Evolutionary conservation across 139 green algal species (phyloP), one percentile per base, ranked within the genome.

Genomic region (Microglena sp.): DNA sequence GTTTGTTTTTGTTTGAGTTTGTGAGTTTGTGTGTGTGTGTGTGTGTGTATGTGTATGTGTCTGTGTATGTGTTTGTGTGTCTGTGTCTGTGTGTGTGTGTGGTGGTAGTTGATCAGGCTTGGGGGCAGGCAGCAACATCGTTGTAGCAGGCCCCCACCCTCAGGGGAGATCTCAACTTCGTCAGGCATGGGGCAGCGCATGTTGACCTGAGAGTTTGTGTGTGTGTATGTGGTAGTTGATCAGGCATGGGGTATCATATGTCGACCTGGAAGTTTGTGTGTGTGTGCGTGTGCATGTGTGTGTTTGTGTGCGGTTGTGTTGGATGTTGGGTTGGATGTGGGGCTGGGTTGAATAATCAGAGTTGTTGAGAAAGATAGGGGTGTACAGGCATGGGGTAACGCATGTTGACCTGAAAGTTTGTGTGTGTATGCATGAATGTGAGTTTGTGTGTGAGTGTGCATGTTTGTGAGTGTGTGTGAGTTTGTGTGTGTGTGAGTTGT

Each of bases 131-230:
- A 84, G 66, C 67, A 84, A 57, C 65, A 95, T 89, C 71, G 73
- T 27, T 56, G n/a, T 55, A 95, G 71, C 62, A 95, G 66, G 70
- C 91, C 85, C 28, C 69, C 68, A 57, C 80, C 85, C 59, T 87
- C 58, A 11, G 45, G 46, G 7, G 67, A 66, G 34, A 73, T 43
- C 2, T 55, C 57, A 33, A 73, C 67, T 33, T 56, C 67, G 6
- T 33, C 32, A 22, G 67, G 67, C 5, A 73, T 73, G 28, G 5
- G 60, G 44, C 54, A 69, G 30, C 66, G 40, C 18, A 18, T 50
- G 40, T 50, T 11, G 11, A 50, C 18, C 15, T 50, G 40, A 24
- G 40, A 24, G 40, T 50, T 11, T 18, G 40, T 50, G 40, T 18
- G 40, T 50, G 40, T 50, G 40, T 50, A 18, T 50, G 40, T 50